Base-by-base conservation (phyloP, 495 filamentous ascomycete genomes). In the Hypoxylon rickii region DNA sequence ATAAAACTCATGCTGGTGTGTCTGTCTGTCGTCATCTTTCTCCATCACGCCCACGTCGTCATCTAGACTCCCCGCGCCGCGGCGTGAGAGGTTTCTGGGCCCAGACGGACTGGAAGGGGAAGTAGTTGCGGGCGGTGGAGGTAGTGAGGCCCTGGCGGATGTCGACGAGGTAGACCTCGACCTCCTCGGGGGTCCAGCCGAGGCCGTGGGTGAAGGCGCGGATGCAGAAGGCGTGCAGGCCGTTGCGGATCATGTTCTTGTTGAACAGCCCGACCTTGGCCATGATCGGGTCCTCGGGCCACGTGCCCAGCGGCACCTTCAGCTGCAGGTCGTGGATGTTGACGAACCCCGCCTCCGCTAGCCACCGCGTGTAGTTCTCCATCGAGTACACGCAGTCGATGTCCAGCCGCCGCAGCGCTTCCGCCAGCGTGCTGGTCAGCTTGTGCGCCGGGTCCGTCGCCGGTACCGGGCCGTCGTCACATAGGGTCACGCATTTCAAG, bases 231-330 rank as follows among this genome's bases (percentile, higher is more conserved):
- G 61, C 76, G 49, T 80, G 70, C 18, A 79, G 53, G 21, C 73
- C 75, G 34, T 76, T 73, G 45, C 72, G 61, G 31, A 71, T 61
- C 64, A 76, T 69, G 18, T 67, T 67, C 15, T 71, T 63, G 19
- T 66, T 58, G 43, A 70, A 76, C 20, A 67, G 39, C 19, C 86
- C 85, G 34, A 85, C 58, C 24, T 73, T 67, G 41, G 76, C 82
- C 32, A 80, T 42, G n/a, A 70, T 73, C 8, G 70, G 70, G 55
- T 89, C 80, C 40, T 73, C 73, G 0, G 85, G 75, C 84, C 83
- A 86, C 7, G 76, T 69, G 21, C 84, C 86, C 6, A 75, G 67
- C 2, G 86, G 86, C 19, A 80, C 69, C 61, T 83, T 83, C 44
- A 68, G 73, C 10, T 75, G 34, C 26, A 66, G 65, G 55, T 82